Evolutionary conservation across 352 stramenopile species (phyloP).

Genomic region (Blastocystis sp.): DNA sequence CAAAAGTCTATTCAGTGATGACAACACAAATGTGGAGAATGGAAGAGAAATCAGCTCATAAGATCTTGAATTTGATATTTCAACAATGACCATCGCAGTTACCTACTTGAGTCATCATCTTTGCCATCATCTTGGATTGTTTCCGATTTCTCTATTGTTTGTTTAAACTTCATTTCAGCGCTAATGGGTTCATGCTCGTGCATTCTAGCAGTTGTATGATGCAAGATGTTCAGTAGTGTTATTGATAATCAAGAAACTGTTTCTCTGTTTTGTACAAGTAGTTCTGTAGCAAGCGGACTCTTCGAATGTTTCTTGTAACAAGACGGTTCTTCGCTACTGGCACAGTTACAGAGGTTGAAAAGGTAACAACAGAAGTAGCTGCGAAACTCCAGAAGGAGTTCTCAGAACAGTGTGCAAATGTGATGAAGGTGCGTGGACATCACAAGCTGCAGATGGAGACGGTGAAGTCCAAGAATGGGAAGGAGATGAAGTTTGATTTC

Average conservation of each 20-base stretch:
- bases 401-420: not conserved
- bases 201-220: no score
- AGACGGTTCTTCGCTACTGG: constrained; percentile 53
- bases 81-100: no score
- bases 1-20: not conserved
- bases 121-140: no score
- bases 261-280: not conserved
- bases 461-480: constrained; percentile 21
- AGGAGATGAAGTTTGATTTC: constrained; percentile 43
- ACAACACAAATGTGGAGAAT: no score
- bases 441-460: constrained; percentile 22
- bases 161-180: no score
- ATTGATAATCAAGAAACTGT: constrained; percentile 4
- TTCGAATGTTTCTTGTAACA: not conserved
- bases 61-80: no score
- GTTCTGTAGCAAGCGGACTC: not conserved
- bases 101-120: no score
- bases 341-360: not conserved
- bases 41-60: no score
- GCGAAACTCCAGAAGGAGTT: constrained; percentile 39
- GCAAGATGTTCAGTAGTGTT: no score
- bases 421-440: constrained; percentile 50
- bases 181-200: no score
- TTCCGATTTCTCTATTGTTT: no score
- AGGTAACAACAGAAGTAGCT: constrained; percentile 1